phyloP scores from a whole-genome alignment of 257 asterid genomes.

The Craterostigma plantagineum region DNA sequence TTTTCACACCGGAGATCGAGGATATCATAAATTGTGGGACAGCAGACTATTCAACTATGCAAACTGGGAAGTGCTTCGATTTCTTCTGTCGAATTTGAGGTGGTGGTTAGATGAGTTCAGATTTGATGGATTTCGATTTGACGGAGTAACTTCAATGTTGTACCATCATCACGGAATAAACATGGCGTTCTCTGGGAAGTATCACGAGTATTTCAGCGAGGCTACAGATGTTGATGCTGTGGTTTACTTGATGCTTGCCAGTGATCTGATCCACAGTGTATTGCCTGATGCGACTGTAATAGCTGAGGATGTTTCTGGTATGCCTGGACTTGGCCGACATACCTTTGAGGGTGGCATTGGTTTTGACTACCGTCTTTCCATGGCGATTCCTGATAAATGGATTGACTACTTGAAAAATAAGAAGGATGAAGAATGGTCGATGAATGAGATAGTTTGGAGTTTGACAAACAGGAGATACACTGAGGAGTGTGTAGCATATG shows the following conservation, averaged over 20 bases:
- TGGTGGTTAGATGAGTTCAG: slow-evolving; percentile 93
- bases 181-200: slow-evolving; percentile 65
- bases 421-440: slow-evolving; percentile 69
- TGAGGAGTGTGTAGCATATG: slow-evolving; percentile 92
- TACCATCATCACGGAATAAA: slow-evolving; percentile 89
- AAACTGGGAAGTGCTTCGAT: slow-evolving; percentile 97
- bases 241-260: slow-evolving; percentile 86
- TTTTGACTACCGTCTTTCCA: slow-evolving; percentile 88
- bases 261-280: slow-evolving; percentile 52
- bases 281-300: slow-evolving; percentile 76
- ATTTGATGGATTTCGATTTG: slow-evolving; percentile 94
- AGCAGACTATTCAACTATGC: slow-evolving; percentile 80
- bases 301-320: slow-evolving; percentile 98
- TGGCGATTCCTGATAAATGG: slow-evolving; percentile 99
- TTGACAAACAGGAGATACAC: slow-evolving; percentile 85
- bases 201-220: slow-evolving; percentile 74
- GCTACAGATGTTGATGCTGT: slow-evolving; percentile 84
- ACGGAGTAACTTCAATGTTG: slow-evolving; percentile 95
- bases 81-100: slow-evolving; percentile 85
- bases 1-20: slow-evolving; percentile 75
- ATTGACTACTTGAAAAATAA: slow-evolving; percentile 72
- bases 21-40: slow-evolving; percentile 88
- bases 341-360: slow-evolving; percentile 87
- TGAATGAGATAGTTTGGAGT: slow-evolving; percentile 58
- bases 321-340: slow-evolving; percentile 84